Conservation (phyloP, 495 filamentous ascomycete genomes). For the Friedmanniomyces simplex region DNA sequence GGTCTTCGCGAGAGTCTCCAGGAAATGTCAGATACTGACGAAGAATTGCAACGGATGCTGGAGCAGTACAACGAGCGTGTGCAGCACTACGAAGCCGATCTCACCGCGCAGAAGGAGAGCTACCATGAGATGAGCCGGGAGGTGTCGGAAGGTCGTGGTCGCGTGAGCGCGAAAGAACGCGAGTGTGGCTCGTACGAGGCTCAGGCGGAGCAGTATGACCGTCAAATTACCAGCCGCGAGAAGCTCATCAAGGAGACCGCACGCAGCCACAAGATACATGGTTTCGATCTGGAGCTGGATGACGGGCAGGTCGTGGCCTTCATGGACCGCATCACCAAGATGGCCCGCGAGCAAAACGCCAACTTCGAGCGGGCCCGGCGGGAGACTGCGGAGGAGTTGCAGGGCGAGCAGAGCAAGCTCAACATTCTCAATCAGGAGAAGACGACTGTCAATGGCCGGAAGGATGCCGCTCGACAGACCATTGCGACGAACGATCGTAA, state of each 20-base stretch:
- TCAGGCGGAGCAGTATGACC: constrained; percentile 75
- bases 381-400: constrained; percentile 59
- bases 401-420: constrained; percentile 53
- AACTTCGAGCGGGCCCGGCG: constrained; percentile 61
- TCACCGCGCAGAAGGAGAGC: constrained; percentile 47
- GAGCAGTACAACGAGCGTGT: constrained; percentile 72
- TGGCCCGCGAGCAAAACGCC: constrained; percentile 65
- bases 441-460: constrained; percentile 57
- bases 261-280: constrained; percentile 67
- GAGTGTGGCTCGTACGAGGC: constrained; percentile 79
- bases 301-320: constrained; percentile 65
- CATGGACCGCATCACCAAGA: constrained; percentile 62
- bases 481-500: constrained; percentile 61
- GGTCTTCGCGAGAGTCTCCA: constrained; percentile 60
- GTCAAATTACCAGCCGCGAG: constrained; percentile 57
- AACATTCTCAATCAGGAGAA: constrained; percentile 59
- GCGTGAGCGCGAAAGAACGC: constrained; percentile 60
- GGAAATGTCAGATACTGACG: constrained; percentile 67
- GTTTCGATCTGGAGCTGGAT: constrained; percentile 68
- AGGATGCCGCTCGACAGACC: constrained; percentile 54
- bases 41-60: constrained; percentile 63
- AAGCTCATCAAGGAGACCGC: constrained; percentile 68
- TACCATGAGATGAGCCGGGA: constrained; percentile 55
- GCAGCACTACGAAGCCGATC: constrained; percentile 49
- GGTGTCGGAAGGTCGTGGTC: constrained; percentile 46